Evolutionary conservation across 2,329 filamentous ascomycete species (phyloP).

Genomic region (Plenodomus lindquistii): DNA sequence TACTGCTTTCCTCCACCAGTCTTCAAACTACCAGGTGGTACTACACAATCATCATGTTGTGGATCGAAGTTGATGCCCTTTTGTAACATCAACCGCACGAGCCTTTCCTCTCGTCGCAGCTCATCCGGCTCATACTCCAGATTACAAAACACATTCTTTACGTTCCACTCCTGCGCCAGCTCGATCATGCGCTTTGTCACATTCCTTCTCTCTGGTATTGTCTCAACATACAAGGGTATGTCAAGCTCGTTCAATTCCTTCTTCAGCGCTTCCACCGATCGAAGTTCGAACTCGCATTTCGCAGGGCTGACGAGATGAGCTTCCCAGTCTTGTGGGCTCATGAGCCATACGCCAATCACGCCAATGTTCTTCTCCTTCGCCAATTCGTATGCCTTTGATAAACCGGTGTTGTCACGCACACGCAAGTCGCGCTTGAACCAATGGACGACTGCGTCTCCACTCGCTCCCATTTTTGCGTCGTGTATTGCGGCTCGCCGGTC

Average conservation of each 20-base stretch:
- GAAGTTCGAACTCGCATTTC: slow-evolving; percentile 79
- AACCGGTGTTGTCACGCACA: slow-evolving; percentile 70
- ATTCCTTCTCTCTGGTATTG: slow-evolving; percentile 65
- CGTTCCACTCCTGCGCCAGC: slow-evolving; percentile 71
- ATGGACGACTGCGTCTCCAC: slow-evolving; percentile 71
- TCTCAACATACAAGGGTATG: slow-evolving; percentile 79
- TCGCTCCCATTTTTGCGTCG: slow-evolving; percentile 23
- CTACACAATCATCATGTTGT: slow-evolving; percentile 80
- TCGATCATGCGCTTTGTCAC: slow-evolving; percentile 66
- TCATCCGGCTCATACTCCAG: slow-evolving; percentile 94
- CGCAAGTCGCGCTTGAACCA: slow-evolving; percentile 90
- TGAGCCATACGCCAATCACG: slow-evolving; percentile 74
- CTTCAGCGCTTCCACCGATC: slow-evolving; percentile 68
- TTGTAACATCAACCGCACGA: slow-evolving; percentile 65
- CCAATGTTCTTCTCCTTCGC: slow-evolving; percentile 71
- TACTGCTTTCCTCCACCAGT: slow-evolving; percentile 77
- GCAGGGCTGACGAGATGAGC: slow-evolving; percentile 75
- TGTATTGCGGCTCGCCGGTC: slow-evolving; percentile 55
- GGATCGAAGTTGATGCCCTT: slow-evolving; percentile 71
- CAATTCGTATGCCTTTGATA: slow-evolving; percentile 67
- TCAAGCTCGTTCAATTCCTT: slow-evolving; percentile 69
- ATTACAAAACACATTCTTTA: slow-evolving; percentile 77
- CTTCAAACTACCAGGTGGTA: slow-evolving; percentile 70
- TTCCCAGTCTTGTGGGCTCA: slow-evolving; percentile 82
- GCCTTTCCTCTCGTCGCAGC: slow-evolving; percentile 71